Conservation (phyloP, 192 early-diverging fungal species). For the Coemansia sp. region DNA sequence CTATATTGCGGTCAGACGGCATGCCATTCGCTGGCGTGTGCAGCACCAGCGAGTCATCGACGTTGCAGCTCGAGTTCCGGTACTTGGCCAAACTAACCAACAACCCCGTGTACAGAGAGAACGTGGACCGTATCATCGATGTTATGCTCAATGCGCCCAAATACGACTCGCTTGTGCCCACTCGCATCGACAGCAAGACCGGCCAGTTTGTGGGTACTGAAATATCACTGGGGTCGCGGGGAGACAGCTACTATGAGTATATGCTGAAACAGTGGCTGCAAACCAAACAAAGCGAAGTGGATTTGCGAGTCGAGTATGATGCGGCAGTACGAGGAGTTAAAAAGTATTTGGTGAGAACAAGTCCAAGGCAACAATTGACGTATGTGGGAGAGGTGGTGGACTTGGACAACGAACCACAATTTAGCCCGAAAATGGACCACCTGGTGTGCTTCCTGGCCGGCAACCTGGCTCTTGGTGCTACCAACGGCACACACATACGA, state of each 20-base stretch:
- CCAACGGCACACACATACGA: slow-evolving; percentile 21
- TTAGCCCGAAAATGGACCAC: slow-evolving; percentile 80
- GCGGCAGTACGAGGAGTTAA: slow-evolving; percentile 52
- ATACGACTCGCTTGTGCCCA: slow-evolving; percentile 69
- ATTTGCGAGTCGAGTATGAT: slow-evolving; percentile 70
- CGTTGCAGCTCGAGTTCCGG: slow-evolving; percentile 86
- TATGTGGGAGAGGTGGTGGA: slow-evolving; percentile 44
- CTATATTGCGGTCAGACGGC: slow-evolving; percentile 22
- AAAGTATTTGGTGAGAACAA: slow-evolving; percentile 27
- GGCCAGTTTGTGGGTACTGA: slow-evolving; percentile 17
- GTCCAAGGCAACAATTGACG: no score
- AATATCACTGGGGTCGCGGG: slow-evolving; percentile 47
- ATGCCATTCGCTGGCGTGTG: slow-evolving; percentile 19
- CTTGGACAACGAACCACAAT: slow-evolving; percentile 47
- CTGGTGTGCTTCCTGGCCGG: slow-evolving; percentile 85
- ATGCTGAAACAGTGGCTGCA: slow-evolving; percentile 89
- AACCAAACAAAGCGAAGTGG: slow-evolving; percentile 64
- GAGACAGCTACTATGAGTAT: slow-evolving; percentile 97
- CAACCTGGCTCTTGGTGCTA: slow-evolving; percentile 49
- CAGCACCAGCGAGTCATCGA: slow-evolving; percentile 70
- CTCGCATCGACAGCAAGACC: slow-evolving; percentile 53
- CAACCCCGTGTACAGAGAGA: slow-evolving; percentile 69
- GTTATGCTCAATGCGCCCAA: slow-evolving; percentile 26
- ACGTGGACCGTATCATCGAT: slow-evolving; percentile 62
- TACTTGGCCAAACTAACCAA: slow-evolving; percentile 79